Base-by-base conservation (phyloP, 2,329 filamentous ascomycete genomes). In the Pseudogymnoascus sp. region DNA sequence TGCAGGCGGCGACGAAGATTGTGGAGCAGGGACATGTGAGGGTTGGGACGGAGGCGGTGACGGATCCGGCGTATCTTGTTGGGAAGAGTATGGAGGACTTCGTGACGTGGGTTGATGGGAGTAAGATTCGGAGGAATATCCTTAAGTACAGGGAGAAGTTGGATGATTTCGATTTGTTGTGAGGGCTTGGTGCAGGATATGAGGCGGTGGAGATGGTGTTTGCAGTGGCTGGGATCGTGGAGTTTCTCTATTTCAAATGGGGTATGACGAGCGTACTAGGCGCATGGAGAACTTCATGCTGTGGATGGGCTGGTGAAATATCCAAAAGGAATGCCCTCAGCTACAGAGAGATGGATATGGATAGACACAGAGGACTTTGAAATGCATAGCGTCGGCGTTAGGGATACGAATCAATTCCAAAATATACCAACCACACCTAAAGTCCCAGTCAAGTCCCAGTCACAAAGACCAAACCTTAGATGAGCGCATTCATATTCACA, bases 111-210 rank as follows among this genome's bases (percentile, higher is more conserved):
- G 89, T 93, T 8, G 90, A 96, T 71, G 91, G 91, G 65, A 96
- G 91, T 77, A 97, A 97, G 89, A 93, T 98, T 75, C 96, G 96
- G 88, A 85, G 89, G 73, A 95, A 92, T 74, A 96, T 97, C 67
- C 88, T 96, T 85, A 91, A 90, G 77, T 98, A 97, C 75, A 86
- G 91, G 70, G 92, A 97, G 76, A 91, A 96, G 80, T 77, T 97
- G 77, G 93, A 98, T 77, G 93, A 98, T 77, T 98, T 96, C 73
- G 93, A 98, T 78, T 78, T 97, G 73, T 78, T 96, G 71, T 95
- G 76, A 85, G 46, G 46, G 22, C 7, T 28, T 14, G 26, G 8
- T 46, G 5, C 11, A 11, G 22, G 22, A 14, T 14, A 11, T n/a
- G 46, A 31, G 26, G 26, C 2, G n/a, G 46, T 31, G 46, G 26